Conservation (phyloP, 1,139 yeast species). For the Yamadazyma atlantica region DNA sequence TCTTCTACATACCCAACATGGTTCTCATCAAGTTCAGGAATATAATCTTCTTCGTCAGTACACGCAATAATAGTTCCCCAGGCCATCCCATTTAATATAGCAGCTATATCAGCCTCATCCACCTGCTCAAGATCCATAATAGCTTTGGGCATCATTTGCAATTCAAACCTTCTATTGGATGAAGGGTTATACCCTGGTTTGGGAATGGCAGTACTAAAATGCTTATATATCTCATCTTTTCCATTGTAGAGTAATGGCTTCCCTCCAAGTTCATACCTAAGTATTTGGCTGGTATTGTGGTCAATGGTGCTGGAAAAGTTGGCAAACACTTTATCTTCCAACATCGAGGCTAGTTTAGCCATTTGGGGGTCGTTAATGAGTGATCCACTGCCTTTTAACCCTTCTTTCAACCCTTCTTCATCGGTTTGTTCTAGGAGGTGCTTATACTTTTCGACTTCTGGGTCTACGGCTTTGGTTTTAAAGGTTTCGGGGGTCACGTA, state of each 20-base stretch:
- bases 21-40: slow-evolving; percentile 57
- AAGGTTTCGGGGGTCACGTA: slow-evolving; percentile 69
- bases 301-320: slow-evolving; percentile 71
- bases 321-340: slow-evolving; percentile 78
- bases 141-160: slow-evolving; percentile 93
- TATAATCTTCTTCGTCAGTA: slow-evolving; percentile 72
- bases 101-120: slow-evolving; percentile 28
- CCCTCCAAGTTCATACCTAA: slow-evolving; percentile 79
- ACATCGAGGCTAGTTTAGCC: slow-evolving; percentile 47
- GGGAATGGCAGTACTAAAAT: slow-evolving; percentile 42
- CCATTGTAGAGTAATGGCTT: slow-evolving; percentile 72
- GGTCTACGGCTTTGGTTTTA: slow-evolving; percentile 33
- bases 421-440: slow-evolving; percentile 45
- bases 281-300: slow-evolving; percentile 82
- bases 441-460: slow-evolving; percentile 46
- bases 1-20: slow-evolving; percentile 86
- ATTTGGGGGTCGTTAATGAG: slow-evolving; percentile 31
- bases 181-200: slow-evolving; percentile 62
- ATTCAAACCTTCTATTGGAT: slow-evolving; percentile 66
- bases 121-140: slow-evolving; percentile 73
- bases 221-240: slow-evolving; percentile 52
- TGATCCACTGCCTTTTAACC: slow-evolving; percentile 3
- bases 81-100: slow-evolving; percentile 78
- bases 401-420: slow-evolving; percentile 37
- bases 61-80: slow-evolving; percentile 95